Evolutionary conservation across 116 monocot genomes (phyloP), one percentile per base, ranked within the genome.

Genomic region (Phalaenopsis hybrid): DNA sequence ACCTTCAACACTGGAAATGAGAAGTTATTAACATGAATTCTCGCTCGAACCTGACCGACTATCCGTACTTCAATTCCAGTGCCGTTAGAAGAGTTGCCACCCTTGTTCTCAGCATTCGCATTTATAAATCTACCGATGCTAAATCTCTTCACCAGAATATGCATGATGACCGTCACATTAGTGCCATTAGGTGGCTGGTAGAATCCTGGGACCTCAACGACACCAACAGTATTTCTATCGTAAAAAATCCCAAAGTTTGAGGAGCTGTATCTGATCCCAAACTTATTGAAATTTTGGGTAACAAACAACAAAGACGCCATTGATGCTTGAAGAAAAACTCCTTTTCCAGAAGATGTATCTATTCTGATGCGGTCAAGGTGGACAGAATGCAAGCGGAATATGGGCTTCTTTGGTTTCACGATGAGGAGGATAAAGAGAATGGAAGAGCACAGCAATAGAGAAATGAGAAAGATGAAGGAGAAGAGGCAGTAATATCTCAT

Each of bases 401-500:
- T 55, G 1, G 96, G 96, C 82, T 90, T 91, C 89, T 89, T 91
- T 49, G 89, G 93, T 70, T 87, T 87, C n/a, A 92, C 44, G 31
- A 87, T 77, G 48, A 90, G 81, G 25, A 90, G 25, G 41, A 88
- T 76, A 69, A 85, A 37, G 25, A 89, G 57, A 77, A 85, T 28
- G 23, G 82, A 79, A 8, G 84, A 75, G 34, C 74, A 82, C 12
- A 87, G 8, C 44, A 85, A 0, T 20, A 74, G n/a, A 8, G 84
- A 4, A 44, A 20, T 52, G 65, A 83, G n/a, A 15, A 88, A 28
- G 63, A 79, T 1, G 73, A 86, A 44, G 28, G 77, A 76, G 79
- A 83, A 52, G 52, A 81, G 28, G 72, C 82, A 83, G 73, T 80
- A 88, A 6, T 82, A 82, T 59, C 83, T 86, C 28, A 28, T 74